These are phyloP conservation scores for Moesziomyces parantarcticus DNA, from an alignment of 1,284 basidiomycete genomes.

Conservation along the genomic window DNA sequence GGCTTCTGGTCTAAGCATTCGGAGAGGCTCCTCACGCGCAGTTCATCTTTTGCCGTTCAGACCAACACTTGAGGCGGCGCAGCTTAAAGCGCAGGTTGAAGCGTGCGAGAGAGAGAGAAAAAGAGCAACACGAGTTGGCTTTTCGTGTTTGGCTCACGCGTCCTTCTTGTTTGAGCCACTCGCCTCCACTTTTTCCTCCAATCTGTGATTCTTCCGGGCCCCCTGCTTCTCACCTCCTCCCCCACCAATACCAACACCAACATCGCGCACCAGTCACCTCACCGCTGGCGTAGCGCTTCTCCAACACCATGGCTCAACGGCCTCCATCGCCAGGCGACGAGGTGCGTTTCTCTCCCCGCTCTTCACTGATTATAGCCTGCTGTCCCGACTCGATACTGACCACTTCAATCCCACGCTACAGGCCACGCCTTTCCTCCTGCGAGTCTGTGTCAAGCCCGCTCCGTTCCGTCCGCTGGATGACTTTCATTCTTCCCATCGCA, in stretches of 20 bases:
- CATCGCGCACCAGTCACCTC: no score
- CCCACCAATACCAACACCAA: conserved; percentile 3
- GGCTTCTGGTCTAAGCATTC: neutral
- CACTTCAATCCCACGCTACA: conserved; percentile 6
- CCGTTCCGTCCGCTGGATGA: conserved; percentile 45
- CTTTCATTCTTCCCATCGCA: conserved; percentile 22
- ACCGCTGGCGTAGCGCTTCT: no score
- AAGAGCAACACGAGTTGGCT: neutral
- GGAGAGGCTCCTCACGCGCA: neutral
- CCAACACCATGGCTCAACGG: conserved; percentile 17
- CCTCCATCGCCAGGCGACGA: conserved; percentile 46
- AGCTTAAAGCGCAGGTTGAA: no score
- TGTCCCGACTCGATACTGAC: no score
- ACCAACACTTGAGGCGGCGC: neutral
- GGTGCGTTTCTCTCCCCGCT: conserved; percentile 18
- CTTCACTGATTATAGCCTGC: no score
- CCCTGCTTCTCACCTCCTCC: conserved; percentile 1
- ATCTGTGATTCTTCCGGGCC: no score
- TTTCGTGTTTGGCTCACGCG: neutral
- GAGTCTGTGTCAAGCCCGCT: conserved; percentile 34
- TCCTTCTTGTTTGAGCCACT: neutral
- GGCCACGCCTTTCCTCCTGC: conserved; percentile 46
- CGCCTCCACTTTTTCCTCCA: neutral
- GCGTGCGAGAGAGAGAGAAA: no score
- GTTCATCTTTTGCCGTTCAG: neutral